phyloP scores from a whole-genome alignment of 441 rosid genomes.

The Viola pubescens region DNA sequence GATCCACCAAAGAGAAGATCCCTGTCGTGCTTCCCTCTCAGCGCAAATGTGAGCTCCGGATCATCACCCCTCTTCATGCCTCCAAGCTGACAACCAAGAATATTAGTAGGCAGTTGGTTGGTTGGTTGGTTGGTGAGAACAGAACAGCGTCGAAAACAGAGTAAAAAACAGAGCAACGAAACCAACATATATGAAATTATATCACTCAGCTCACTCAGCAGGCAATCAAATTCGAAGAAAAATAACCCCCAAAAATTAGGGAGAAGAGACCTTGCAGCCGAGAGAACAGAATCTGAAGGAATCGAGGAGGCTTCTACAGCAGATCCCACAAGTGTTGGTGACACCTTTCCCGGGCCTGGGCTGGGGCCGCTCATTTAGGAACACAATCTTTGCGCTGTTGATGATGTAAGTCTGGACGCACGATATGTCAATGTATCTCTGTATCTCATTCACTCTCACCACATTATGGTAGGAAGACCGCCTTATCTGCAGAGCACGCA shows the following conservation, averaged over 20 bases:
- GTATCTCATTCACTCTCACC: conserved; percentile 73
- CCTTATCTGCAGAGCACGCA: conserved; percentile 44
- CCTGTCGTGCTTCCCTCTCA: conserved; percentile 36
- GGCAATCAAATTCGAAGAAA: too few relatives aligned
- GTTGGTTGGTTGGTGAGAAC: not conserved
- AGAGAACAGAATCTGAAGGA: conserved; percentile 87
- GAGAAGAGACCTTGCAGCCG: conserved; percentile 55
- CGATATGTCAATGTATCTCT: conserved; percentile 64
- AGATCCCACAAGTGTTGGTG: conserved; percentile 73
- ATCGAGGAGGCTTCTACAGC: conserved; percentile 75
- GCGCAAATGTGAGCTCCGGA: conserved; percentile 43
- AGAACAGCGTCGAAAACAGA: not conserved
- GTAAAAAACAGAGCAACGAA: too few relatives aligned
- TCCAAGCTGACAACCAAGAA: conserved; percentile 39
- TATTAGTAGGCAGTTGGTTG: too few relatives aligned
- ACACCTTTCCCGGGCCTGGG: conserved; percentile 88
- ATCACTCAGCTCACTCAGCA: too few relatives aligned
- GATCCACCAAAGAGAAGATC: conserved; percentile 33
- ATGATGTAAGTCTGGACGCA: conserved; percentile 78
- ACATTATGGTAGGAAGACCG: conserved; percentile 88
- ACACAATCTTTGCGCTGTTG: conserved; percentile 82
- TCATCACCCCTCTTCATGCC: conserved; percentile 52
- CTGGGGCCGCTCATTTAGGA: conserved; percentile 76
- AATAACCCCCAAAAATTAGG: too few relatives aligned
- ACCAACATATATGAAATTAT: too few relatives aligned